Conservation (phyloP, 345 rosid genomes). For the Gossypium sturtianum region DNA sequence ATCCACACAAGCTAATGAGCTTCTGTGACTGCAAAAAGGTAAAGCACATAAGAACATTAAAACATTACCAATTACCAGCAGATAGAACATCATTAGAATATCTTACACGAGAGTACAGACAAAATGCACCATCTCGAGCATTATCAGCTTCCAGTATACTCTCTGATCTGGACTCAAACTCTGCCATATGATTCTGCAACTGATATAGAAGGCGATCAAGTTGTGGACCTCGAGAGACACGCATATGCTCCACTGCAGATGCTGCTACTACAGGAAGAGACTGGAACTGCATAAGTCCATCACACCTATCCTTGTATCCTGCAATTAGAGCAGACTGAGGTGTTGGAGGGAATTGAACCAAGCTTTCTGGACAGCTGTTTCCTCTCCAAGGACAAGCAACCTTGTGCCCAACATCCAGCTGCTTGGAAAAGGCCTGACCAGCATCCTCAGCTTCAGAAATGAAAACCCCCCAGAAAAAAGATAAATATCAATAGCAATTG, state of each 20-base stretch:
- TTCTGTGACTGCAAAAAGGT: constrained; percentile 63
- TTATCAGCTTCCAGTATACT: constrained; percentile 44
- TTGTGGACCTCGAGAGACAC: constrained; percentile 46
- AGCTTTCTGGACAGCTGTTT: constrained; percentile 84
- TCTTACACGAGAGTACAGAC: constrained; percentile 64
- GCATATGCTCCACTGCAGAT: constrained; percentile 76
- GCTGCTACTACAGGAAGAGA: constrained; percentile 74
- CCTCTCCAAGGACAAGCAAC: constrained; percentile 84
- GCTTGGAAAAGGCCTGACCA: constrained; percentile 65
- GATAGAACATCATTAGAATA: constrained; percentile 4
- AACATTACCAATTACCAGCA: constrained; percentile 6
- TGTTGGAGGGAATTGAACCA: constrained; percentile 98
- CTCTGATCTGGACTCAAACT: constrained; percentile 56
- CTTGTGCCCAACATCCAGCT: constrained; percentile 77
- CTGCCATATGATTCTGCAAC: constrained; percentile 46
- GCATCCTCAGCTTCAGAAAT: constrained; percentile 49
- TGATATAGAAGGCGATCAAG: constrained; percentile 71
- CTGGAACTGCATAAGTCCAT: constrained; percentile 90
- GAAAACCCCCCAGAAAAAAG: constrained; percentile 1
- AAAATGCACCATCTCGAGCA: constrained; percentile 48
- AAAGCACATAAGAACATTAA: constrained; percentile 6
- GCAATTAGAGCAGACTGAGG: constrained; percentile 91
- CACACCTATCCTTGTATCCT: constrained; percentile 95
- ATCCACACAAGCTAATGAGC: constrained; percentile 93
- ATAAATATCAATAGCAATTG: neutral